Evolutionary conservation across 768 basidiomycete species (phyloP).

Genomic region (Porphyrellus cyaneotinctus): DNA sequence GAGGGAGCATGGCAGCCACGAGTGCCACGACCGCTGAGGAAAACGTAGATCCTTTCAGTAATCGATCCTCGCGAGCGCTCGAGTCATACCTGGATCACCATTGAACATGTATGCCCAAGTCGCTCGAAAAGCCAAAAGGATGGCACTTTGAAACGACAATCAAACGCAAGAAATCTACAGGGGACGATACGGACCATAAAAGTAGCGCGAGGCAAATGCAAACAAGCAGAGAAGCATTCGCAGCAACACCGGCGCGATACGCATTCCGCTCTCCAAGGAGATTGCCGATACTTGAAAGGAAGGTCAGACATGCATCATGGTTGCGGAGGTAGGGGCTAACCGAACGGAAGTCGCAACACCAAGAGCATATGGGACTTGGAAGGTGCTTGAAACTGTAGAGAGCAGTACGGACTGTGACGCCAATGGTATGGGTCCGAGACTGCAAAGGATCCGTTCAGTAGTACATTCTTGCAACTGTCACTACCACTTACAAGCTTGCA

Average conservation of each 20-base stretch:
- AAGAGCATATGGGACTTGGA: slow-evolving; percentile 80
- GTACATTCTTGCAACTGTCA: background rate
- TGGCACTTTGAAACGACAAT: slow-evolving; percentile 31
- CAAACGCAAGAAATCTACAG: background rate
- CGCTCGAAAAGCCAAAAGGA: slow-evolving; percentile 58
- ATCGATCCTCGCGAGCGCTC: background rate
- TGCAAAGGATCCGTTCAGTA: slow-evolving; percentile 31
- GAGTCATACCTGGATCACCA: slow-evolving; percentile 45
- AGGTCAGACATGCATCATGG: background rate
- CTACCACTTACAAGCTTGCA: slow-evolving; percentile 44
- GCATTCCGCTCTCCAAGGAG: slow-evolving; percentile 79
- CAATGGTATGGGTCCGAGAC: slow-evolving; percentile 74
- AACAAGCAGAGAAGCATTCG: slow-evolving; percentile 62
- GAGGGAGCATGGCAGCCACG: slow-evolving; percentile 65
- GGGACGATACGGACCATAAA: slow-evolving; percentile 45
- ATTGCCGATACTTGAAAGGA: slow-evolving; percentile 69
- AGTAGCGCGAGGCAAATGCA: slow-evolving; percentile 55
- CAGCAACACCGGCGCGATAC: slow-evolving; percentile 63
- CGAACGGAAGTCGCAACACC: slow-evolving; percentile 82
- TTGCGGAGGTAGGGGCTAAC: slow-evolving; percentile 34
- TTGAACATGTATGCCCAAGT: slow-evolving; percentile 80
- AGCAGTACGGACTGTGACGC: slow-evolving; percentile 87
- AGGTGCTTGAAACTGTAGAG: slow-evolving; percentile 69
- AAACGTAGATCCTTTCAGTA: background rate
- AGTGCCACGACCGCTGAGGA: slow-evolving; percentile 23